phyloP scores from a whole-genome alignment of 164 flowering plant species.

The Umbilicus rupestris region DNA sequence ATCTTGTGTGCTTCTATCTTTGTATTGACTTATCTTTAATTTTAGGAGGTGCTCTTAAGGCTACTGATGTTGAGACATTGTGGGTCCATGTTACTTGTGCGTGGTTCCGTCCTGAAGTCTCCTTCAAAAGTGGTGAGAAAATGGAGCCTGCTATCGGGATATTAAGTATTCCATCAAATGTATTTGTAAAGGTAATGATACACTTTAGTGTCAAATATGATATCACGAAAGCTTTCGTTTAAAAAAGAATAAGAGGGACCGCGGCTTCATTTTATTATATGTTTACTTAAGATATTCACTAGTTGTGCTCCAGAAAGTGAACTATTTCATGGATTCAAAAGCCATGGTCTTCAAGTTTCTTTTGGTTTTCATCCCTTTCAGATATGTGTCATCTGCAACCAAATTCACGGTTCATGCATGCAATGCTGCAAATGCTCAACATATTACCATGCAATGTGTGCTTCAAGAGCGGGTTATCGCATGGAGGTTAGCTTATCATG shows the following conservation, averaged over 20 bases:
- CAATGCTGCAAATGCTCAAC: conserved; percentile 92
- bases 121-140: conserved; percentile 71
- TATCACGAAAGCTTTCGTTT: background rate
- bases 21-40: background rate
- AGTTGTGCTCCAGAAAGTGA: background rate
- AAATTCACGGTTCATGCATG: conserved; percentile 94
- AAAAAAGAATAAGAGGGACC: background rate
- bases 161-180: conserved; percentile 61
- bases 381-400: conserved; percentile 91
- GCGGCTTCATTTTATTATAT: no score
- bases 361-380: conserved; percentile 19
- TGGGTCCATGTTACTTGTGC: conserved; percentile 99
- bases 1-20: background rate
- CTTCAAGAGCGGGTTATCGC: conserved; percentile 93
- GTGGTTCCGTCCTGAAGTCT: conserved; percentile 94
- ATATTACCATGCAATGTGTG: conserved; percentile 94
- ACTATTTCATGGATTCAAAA: background rate
- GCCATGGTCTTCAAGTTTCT: background rate
- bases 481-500: conserved; percentile 67
- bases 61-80: conserved; percentile 72
- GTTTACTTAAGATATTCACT: background rate
- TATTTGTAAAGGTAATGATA: conserved; percentile 60
- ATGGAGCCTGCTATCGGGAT: conserved; percentile 99
- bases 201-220: background rate
- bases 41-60: conserved; percentile 95